phyloP scores from a whole-genome alignment of 345 rosid species.

The Pugionium dolabratum region DNA sequence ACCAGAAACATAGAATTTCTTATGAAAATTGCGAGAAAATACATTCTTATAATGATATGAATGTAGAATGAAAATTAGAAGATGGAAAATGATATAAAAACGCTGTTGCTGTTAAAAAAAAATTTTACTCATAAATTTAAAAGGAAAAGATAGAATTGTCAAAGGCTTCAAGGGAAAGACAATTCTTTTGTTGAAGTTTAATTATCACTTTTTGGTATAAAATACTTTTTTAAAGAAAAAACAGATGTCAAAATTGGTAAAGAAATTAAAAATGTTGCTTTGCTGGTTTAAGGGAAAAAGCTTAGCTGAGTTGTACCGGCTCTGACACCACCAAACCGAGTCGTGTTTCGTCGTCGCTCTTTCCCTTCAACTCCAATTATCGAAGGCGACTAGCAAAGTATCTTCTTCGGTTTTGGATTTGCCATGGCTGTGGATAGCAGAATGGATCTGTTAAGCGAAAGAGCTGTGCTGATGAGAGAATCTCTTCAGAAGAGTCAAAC shows the following conservation, averaged over 20 bases:
- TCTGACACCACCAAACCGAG: slow-evolving; percentile 28
- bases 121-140: no score
- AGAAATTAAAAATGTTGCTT: background rate
- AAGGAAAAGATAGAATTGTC: no score
- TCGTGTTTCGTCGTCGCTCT: slow-evolving; percentile 28
- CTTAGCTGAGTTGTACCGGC: slow-evolving; percentile 30
- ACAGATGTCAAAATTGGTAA: background rate
- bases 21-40: no score
- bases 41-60: no score
- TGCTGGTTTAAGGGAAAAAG: no score
- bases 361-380: slow-evolving; percentile 24
- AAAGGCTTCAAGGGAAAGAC: background rate
- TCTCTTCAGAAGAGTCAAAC: slow-evolving; percentile 87
- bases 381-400: slow-evolving; percentile 7
- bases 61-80: no score
- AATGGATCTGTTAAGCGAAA: slow-evolving; percentile 72
- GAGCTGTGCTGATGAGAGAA: slow-evolving; percentile 74
- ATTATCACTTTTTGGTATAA: no score
- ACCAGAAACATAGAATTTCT: no score
- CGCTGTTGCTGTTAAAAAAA: no score
- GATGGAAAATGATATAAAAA: no score
- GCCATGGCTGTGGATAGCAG: slow-evolving; percentile 48
- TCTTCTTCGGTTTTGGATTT: slow-evolving; percentile 22
- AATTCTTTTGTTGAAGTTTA: background rate
- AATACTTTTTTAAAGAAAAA: background rate